Conservation (phyloP, 2,329 filamentous ascomycete species). For the Lasiodiplodia sp. region DNA sequence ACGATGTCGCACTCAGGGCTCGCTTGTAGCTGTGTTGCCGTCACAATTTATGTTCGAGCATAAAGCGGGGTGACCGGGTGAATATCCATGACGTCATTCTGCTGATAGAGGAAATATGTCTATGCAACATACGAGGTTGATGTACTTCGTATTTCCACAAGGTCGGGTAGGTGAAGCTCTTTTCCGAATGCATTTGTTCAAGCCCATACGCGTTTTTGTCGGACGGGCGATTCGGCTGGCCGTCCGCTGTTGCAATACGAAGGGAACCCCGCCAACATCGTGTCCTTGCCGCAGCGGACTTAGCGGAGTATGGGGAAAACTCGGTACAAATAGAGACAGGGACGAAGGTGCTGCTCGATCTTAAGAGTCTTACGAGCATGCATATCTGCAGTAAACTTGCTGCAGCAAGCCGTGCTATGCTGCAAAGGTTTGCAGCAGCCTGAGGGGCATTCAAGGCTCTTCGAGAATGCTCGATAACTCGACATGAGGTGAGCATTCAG, state of each 20-base stretch:
- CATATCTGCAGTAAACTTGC: not conserved
- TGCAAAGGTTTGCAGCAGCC: too few species aligned
- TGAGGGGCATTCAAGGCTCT: too few species aligned
- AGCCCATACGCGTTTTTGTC: too few species aligned
- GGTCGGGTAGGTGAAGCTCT: not conserved
- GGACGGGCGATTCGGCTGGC: too few species aligned
- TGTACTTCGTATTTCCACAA: too few species aligned
- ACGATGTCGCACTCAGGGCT: not conserved
- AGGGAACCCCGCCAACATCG: too few species aligned
- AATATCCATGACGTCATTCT: conserved; percentile 15
- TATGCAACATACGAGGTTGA: not conserved
- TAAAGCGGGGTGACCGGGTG: not conserved
- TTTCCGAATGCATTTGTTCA: not conserved
- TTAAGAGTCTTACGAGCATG: not conserved
- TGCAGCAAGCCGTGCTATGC: not conserved
- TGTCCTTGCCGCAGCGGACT: not conserved
- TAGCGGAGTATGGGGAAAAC: not conserved
- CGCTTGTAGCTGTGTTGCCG: not conserved
- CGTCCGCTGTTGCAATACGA: too few species aligned
- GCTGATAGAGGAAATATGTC: not conserved
- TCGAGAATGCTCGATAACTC: too few species aligned
- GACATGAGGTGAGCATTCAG: too few species aligned
- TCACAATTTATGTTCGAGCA: not conserved
- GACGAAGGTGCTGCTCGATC: too few species aligned
- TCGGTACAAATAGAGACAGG: not conserved